Evolutionary conservation across 768 basidiomycete genomes (phyloP).

Genomic region (Boletus coccyginus): DNA sequence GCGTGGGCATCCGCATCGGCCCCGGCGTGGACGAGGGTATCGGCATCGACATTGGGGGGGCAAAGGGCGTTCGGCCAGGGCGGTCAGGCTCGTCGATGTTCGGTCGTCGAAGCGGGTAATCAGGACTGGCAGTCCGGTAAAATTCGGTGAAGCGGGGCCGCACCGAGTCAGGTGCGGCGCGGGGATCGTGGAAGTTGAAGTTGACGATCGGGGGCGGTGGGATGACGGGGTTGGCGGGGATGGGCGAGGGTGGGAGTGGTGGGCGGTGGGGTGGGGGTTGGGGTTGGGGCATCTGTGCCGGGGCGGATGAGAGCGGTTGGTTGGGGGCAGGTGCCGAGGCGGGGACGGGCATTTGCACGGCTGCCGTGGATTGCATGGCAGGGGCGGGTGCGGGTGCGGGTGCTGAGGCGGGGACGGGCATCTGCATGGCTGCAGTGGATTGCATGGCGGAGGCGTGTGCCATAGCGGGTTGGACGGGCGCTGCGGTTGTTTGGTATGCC

Average conservation of each 20-base stretch:
- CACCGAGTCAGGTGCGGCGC: constrained; percentile 3
- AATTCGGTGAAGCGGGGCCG: constrained; percentile 30
- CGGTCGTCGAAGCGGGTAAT: not conserved
- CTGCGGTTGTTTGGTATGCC: constrained; percentile 14
- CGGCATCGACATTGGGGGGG: constrained; percentile 3
- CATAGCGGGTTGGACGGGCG: constrained; percentile 13
- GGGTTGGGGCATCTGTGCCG: constrained; percentile 21
- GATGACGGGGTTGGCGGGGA: constrained; percentile 13
- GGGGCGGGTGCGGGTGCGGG: too few species aligned
- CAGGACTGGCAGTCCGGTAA: constrained; percentile 19
- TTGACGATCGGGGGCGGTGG: constrained; percentile 19
- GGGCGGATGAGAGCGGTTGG: not conserved
- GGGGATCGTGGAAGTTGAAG: constrained; percentile 5
- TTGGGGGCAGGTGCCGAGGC: not conserved
- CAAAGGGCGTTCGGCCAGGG: constrained; percentile 11
- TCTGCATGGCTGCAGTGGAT: constrained; percentile 7
- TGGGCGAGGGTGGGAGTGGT: constrained; percentile 18
- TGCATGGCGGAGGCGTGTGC: not conserved
- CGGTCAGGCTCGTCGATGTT: constrained; percentile 1
- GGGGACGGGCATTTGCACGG: constrained; percentile 4
- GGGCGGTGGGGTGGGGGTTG: not conserved
- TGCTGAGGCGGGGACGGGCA: constrained; percentile 8
- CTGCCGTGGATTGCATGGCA: not conserved
- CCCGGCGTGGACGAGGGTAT: not conserved
- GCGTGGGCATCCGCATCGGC: too few species aligned